A percentile compares a stretch with the other conserved stretches of the same genome.
Evolutionary conservation across 164 flowering plant species (phyloP).

Genomic region (Kingdonia uniflora): DNA sequence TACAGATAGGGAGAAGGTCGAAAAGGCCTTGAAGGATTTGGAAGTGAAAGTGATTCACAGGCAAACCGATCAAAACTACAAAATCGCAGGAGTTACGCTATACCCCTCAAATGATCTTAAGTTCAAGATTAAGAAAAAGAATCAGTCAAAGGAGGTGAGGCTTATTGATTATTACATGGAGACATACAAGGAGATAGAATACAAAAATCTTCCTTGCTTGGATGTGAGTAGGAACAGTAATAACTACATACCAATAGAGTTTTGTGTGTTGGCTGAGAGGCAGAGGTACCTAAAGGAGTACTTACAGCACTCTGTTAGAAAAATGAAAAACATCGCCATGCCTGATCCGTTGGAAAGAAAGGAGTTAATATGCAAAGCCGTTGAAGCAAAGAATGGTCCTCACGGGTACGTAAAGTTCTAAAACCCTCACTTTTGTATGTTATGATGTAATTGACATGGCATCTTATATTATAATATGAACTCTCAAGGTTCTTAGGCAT

Average conservation of each 20-base stretch:
- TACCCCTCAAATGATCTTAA: constrained; percentile 9
- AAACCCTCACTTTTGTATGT: too few relatives aligned
- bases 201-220: constrained; percentile 49
- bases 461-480: too few relatives aligned
- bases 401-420: constrained; percentile 46
- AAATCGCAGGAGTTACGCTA: constrained; percentile 34
- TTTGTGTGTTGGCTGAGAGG: constrained; percentile 57
- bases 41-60: constrained; percentile 62
- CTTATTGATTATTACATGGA: constrained; percentile 41
- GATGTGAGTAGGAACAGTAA: constrained; percentile 39
- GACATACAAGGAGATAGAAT: constrained; percentile 31
- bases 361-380: constrained; percentile 30
- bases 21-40: constrained; percentile 31
- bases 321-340: constrained; percentile 27
- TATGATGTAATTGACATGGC: too few relatives aligned
- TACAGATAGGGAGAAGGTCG: constrained; percentile 10
- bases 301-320: constrained; percentile 18
- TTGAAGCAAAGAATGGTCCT: constrained; percentile 40
- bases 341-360: constrained; percentile 26
- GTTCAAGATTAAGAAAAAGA: constrained; percentile 24
- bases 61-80: constrained; percentile 38
- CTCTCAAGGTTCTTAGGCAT: too few relatives aligned
- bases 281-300: constrained; percentile 55
- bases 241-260: constrained; percentile 71
- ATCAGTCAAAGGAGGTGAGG: constrained; percentile 13